Evolutionary conservation across 371 early-diverging fungal genomes (phyloP).

Genomic region (Dinochytrium kinnereticum): DNA sequence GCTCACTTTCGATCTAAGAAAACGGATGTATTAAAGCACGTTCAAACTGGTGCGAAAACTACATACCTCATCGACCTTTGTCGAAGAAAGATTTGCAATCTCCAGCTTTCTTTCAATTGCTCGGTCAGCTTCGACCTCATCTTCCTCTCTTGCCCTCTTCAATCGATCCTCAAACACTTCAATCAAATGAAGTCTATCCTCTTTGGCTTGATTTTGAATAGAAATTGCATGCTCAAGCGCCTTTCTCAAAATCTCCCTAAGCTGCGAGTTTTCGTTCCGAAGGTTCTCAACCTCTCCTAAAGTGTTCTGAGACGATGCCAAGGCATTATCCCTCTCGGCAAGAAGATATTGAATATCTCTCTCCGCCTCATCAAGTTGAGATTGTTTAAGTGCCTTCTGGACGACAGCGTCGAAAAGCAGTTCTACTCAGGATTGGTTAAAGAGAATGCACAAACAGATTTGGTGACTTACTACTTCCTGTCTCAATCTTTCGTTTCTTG

Average conservation of each 20-base stretch:
- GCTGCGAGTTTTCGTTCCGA: not conserved
- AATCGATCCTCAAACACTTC: not conserved
- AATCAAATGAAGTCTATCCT: not conserved
- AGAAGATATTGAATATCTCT: not conserved
- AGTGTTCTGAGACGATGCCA: not conserved
- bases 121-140: conserved; percentile 4
- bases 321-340: not conserved
- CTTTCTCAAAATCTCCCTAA: not conserved
- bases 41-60: not conserved
- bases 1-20: not conserved
- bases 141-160: not conserved
- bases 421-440: not conserved
- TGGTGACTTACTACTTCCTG: not conserved
- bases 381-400: not conserved
- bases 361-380: conserved; percentile 13
- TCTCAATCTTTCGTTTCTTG: not conserved
- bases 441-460: not conserved
- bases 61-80: not conserved
- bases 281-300: not conserved
- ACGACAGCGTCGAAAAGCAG: not conserved
- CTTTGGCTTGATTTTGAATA: conserved; percentile 1
- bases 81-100: not conserved
- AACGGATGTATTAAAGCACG: not conserved
- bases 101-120: conserved; percentile 23
- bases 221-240: not conserved